Conservation (phyloP, 2,329 filamentous ascomycete genomes). For the Decorospora gaudefroyi region DNA sequence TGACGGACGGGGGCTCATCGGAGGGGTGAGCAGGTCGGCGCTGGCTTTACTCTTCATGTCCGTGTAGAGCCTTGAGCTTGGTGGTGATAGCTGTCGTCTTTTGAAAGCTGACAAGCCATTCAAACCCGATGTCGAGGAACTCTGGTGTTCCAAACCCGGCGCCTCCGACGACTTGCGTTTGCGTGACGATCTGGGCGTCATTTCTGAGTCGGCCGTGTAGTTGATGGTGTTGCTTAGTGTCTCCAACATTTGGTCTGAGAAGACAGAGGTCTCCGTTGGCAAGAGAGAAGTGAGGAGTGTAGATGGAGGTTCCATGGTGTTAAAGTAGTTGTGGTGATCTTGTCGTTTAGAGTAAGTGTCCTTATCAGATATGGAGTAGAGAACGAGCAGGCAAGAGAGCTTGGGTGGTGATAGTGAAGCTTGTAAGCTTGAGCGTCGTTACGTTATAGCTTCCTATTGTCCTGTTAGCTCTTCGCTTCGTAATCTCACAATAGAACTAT, state of each 20-base stretch:
- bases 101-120: background rate
- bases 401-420: slow-evolving; percentile 4
- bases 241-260: background rate
- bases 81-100: background rate
- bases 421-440: background rate
- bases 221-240: background rate
- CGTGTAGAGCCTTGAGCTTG: no score
- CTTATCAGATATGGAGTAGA: background rate
- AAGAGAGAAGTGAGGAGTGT: background rate
- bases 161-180: slow-evolving; percentile 4
- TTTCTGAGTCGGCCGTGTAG: background rate
- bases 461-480: background rate
- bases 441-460: slow-evolving; percentile 2
- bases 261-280: background rate
- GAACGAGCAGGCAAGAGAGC: background rate
- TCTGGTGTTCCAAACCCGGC: background rate
- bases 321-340: background rate
- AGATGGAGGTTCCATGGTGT: background rate
- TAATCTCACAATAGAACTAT: background rate
- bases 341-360: background rate
- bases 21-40: slow-evolving; percentile 10
- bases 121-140: background rate
- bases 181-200: slow-evolving; percentile 8
- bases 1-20: slow-evolving; percentile 9
- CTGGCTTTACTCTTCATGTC: background rate